Evolutionary conservation across 805 yeast genomes (phyloP), one percentile per base, ranked within the genome.

Genomic region (Zygoascus ofunaensis): DNA sequence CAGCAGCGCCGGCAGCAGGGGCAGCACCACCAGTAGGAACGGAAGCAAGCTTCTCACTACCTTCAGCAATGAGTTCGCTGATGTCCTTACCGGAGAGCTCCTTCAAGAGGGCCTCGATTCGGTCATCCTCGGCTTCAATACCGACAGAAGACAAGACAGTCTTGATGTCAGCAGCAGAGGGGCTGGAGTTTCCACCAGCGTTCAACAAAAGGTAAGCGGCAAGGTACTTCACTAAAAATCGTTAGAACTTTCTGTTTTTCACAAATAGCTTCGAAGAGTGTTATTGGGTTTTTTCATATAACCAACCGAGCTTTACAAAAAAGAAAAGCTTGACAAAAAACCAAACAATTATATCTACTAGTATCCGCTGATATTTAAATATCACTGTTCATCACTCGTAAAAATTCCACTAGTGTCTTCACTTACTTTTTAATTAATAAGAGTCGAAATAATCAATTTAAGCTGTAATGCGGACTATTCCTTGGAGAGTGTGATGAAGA

Each of bases 21-120:
- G 92, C 95, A 70, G 96, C 92, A 74, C 95, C 97, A 71, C 96
- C 97, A 64, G 96, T 63, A 72, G 97, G 97, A 58, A 90, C 94
- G 59, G 97, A 80, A 60, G 97, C 94, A 69, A 92, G 85, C 79
- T 92, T 92, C 74, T 82, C 73, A 73, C 83, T 73, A 78, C 98
- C 98, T 75, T 80, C 92, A 62, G 94, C 83, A 62, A 92, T 80
- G 73, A 92, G 80, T 62, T 86, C 95, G 59, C 73, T 79, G 62
- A 86, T 77, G 66, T 84, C 65, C 82, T 92, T 92, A 72, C 97
- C 98, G 71, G 87, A 92, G 62, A 92, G 77, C 64, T 92, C 84
- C 60, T 83, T 60, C 62, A 92, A 72, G 64, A 92, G 79, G 61
- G 82, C 61, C 60, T 84, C 71, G 68, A 92, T 73, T 71, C 87